Evolutionary conservation across 108 stramenopile genomes (phyloP), one percentile per base, ranked within the genome.

Genomic region (Schizochytrium sp.): DNA sequence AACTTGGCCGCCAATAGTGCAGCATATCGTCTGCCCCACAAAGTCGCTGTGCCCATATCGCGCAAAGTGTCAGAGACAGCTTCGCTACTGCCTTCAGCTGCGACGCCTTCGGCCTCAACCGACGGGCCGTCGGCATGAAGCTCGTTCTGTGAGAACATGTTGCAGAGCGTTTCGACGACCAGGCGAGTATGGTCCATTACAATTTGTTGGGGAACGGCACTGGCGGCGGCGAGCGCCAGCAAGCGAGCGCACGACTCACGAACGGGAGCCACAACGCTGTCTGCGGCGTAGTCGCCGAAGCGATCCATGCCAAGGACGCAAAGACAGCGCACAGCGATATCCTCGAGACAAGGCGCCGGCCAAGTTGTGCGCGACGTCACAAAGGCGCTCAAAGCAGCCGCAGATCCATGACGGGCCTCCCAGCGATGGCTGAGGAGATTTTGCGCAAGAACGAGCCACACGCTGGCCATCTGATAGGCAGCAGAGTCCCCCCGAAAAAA

Each of bases 251-350:
- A 83, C 23, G 76, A 53, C 28, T 83, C 76, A 6, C 76, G 45
- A 12, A 83, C 76, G 25, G 76, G 76, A 12, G 76, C 76, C n/a
- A 83, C 76, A 0, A 83, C 76, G 51, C 51, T 83, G 51, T 83
- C 76, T 55, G 45, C 76, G 6, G 76, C 76, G 51, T 83, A 83
- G 51, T 83, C 76, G 6, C 76, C 76, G 48, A 83, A 83, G 48
- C 76, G 76, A 23, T 83, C 76, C 76, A 83, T 83, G 23, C 76
- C 76, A 12, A 83, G 51, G 23, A 83, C 76, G 3, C 76, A 53
- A 34, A 83, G 76, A 53, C 76, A 83, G 25, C 76, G 76, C 16
- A 53, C 51, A 43, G 76, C 76, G 12, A 83, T 12, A 53, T 34
- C 76, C 51, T 83, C 76, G 14, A 53, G 48, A 53, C 10, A 34